Conservation (phyloP, 1,284 basidiomycete species). For the Peniophora sp. region DNA sequence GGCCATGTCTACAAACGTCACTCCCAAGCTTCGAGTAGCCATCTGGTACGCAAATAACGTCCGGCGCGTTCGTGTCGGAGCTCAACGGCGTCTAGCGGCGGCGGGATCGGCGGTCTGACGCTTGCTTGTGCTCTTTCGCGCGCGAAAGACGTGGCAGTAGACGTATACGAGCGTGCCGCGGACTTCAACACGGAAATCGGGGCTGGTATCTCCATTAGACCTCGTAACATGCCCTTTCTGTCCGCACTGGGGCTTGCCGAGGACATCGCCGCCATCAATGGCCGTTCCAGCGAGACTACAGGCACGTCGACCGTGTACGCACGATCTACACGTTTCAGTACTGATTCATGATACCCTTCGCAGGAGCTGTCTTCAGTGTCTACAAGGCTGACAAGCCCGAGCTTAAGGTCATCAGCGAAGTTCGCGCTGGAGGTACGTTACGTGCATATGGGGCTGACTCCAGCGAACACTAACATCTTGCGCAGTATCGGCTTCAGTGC, state of each 20-base stretch:
- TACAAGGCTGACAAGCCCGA: conserved; percentile 25
- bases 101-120: conserved; percentile 31
- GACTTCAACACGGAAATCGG: conserved; percentile 26
- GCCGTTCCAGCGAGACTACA: conserved; percentile 13
- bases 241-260: conserved; percentile 22
- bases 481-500: conserved; percentile 31
- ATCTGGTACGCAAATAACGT: background rate
- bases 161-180: conserved; percentile 30
- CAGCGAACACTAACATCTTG: background rate
- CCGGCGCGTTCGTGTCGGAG: too few species aligned
- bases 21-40: background rate
- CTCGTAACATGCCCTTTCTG: conserved; percentile 23
- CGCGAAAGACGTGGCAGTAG: conserved; percentile 23
- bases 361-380: conserved; percentile 21
- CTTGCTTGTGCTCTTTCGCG: conserved; percentile 27
- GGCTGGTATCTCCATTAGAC: conserved; percentile 28
- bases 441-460: background rate
- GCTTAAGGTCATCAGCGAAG: conserved; percentile 21
- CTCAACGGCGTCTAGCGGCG: conserved; percentile 20
- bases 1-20: too few species aligned
- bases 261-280: conserved; percentile 19
- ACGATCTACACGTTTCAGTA: background rate
- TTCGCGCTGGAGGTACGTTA: conserved; percentile 19
- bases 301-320: background rate
- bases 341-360: conserved; percentile 1